Conservation (phyloP, 2,329 filamentous ascomycete species). For the Cucurbitaria berberidis region DNA sequence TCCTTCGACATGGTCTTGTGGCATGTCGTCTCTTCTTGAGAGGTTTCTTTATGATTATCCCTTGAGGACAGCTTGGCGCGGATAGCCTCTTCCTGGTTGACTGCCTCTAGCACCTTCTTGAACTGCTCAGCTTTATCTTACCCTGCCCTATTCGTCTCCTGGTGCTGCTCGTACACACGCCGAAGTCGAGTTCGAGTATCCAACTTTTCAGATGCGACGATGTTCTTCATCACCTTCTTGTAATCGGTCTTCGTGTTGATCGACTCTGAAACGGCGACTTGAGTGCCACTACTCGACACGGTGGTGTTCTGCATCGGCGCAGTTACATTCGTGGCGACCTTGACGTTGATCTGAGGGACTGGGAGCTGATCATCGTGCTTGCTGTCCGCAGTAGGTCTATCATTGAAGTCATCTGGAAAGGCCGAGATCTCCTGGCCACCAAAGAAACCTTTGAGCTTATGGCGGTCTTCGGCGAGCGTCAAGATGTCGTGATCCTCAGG, state of each 20-base stretch:
- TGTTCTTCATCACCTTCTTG: neutral
- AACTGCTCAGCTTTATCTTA: neutral
- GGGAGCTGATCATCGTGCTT: neutral
- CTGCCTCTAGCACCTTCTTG: neutral
- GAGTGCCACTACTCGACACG: neutral
- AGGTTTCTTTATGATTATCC: neutral
- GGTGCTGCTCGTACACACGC: neutral
- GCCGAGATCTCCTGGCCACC: neutral
- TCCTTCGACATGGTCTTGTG: neutral
- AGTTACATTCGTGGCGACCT: neutral
- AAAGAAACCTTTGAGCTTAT: neutral
- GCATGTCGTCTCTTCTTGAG: neutral
- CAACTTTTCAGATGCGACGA: neutral
- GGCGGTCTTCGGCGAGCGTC: neutral
- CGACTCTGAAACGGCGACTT: neutral
- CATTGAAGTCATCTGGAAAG: neutral
- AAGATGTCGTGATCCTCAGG: neutral
- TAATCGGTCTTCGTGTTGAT: neutral
- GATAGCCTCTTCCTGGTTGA: neutral
- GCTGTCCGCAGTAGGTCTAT: neutral
- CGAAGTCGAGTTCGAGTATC: neutral
- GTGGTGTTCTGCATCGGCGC: neutral
- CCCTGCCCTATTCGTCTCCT: neutral
- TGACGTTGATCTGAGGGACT: neutral
- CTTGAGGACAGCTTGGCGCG: neutral